These are phyloP conservation scores for Diaporthe eres DNA, from an alignment of 2,329 filamentous ascomycete genomes.

Conservation along the genomic window DNA sequence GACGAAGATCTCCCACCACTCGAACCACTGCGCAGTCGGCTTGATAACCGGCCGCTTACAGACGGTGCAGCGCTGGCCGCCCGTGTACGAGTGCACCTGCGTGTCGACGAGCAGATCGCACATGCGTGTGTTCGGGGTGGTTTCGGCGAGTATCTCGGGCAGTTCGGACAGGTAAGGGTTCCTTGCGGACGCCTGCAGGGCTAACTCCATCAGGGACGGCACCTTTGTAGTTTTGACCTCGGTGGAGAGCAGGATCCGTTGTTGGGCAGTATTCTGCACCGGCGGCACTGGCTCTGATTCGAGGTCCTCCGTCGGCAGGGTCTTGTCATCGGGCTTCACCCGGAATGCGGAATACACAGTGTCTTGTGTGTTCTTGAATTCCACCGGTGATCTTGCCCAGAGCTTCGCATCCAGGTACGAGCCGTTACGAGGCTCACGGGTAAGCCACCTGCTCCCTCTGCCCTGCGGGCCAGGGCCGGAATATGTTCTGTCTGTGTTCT, in stretches of 20 bases:
- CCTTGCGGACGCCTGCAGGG: conserved; percentile 61
- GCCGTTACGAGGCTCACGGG: not conserved
- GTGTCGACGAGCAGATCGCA: conserved; percentile 57
- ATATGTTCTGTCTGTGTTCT: conserved; percentile 28
- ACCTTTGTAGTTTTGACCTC: conserved; percentile 49
- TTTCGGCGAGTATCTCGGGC: conserved; percentile 55
- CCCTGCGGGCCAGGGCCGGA: conserved; percentile 26
- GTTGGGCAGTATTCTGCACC: conserved; percentile 10
- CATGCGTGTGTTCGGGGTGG: conserved; percentile 56
- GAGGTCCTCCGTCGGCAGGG: conserved; percentile 42
- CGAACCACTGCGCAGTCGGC: conserved; percentile 71
- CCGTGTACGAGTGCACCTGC: conserved; percentile 58
- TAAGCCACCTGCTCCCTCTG: conserved; percentile 36
- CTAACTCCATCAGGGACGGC: conserved; percentile 66
- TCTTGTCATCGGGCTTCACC: conserved; percentile 36
- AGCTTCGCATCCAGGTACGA: conserved; percentile 27
- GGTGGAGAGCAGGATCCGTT: conserved; percentile 6
- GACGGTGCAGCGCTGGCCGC: conserved; percentile 65
- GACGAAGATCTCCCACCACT: conserved; percentile 67
- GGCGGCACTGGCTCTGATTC: not conserved
- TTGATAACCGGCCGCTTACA: conserved; percentile 65
- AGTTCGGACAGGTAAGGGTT: conserved; percentile 60
- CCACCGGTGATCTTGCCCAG: conserved; percentile 48
- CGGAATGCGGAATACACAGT: conserved; percentile 45
- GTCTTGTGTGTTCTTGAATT: conserved; percentile 47